A percentile compares a stretch with the other conserved stretches of the same genome.
phyloP scores from a whole-genome alignment of 139 green algal genomes.

The Astrephomene gubernaculifera region DNA sequence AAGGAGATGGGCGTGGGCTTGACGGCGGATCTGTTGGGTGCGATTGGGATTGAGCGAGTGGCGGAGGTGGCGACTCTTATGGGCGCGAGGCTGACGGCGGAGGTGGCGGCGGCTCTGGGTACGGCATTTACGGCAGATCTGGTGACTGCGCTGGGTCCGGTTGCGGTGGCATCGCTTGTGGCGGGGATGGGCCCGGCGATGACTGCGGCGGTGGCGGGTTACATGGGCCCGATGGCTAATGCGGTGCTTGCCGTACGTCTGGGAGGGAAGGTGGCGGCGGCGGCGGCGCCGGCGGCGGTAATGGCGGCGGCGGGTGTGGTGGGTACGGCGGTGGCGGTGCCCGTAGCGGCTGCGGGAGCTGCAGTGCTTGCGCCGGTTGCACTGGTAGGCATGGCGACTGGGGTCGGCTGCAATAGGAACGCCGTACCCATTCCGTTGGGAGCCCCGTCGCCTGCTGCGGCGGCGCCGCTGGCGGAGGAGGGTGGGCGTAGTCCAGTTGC shows the following conservation, averaged over 20 bases:
- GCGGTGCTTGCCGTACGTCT: slow-evolving; percentile 33
- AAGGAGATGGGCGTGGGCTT: slow-evolving; percentile 45
- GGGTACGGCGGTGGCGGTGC: neutral
- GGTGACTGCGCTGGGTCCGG: neutral
- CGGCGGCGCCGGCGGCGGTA: neutral
- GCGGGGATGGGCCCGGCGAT: slow-evolving; percentile 34
- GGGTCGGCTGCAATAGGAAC: no score
- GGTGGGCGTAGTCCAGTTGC: no score
- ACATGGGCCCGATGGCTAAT: slow-evolving; percentile 25
- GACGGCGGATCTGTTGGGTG: slow-evolving; percentile 24
- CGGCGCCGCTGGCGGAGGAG: no score
- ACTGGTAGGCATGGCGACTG: neutral
- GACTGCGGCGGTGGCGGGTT: slow-evolving; percentile 31
- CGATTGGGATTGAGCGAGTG: slow-evolving; percentile 40
- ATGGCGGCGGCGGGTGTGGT: neutral
- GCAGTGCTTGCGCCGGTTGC: neutral
- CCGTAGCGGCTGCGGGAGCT: slow-evolving; percentile 1
- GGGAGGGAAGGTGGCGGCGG: slow-evolving; percentile 10
- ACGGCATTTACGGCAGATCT: neutral
- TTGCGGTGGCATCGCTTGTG: slow-evolving; percentile 27
- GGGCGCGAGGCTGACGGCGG: neutral
- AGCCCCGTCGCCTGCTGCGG: no score
- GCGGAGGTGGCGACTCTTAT: slow-evolving; percentile 3
- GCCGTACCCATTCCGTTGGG: no score
- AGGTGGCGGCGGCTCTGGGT: neutral